These are phyloP conservation scores for Eragrostis tef DNA, from an alignment of 202 grass and related monocot species.

Conservation along the genomic window DNA sequence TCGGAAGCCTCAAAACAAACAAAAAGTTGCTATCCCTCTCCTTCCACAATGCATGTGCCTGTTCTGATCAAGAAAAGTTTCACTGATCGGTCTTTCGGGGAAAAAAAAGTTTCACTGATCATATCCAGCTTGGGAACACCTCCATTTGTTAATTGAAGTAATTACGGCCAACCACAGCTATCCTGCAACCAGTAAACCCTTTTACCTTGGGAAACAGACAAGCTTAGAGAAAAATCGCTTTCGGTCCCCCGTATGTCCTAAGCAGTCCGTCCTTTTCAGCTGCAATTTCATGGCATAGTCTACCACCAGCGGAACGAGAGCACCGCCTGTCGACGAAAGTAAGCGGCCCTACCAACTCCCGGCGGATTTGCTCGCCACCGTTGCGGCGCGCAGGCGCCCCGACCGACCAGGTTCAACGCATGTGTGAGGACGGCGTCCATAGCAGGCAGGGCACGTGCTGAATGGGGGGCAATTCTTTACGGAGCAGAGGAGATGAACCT, in stretches of 20 bases:
- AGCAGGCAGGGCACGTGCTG: constrained; percentile 33
- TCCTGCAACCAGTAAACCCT: neutral
- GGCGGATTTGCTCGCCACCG: constrained; percentile 30
- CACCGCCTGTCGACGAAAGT: constrained; percentile 12
- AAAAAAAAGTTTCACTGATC: neutral
- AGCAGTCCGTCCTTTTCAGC: constrained; percentile 22
- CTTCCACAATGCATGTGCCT: neutral
- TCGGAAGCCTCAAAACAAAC: neutral
- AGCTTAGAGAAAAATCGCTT: constrained; percentile 1
- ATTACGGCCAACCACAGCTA: neutral
- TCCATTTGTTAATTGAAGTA: neutral
- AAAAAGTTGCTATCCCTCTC: neutral
- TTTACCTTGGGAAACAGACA: neutral
- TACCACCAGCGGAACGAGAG: constrained; percentile 8
- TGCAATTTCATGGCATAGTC: constrained; percentile 19
- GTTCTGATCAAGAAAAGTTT: neutral
- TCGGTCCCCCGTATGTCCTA: neutral
- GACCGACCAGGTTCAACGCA: constrained; percentile 32
- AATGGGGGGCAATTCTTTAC: neutral
- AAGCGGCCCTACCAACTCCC: constrained; percentile 40
- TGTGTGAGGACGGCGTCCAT: neutral
- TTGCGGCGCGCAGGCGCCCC: constrained; percentile 4
- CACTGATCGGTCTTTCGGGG: neutral
- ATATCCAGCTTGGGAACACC: neutral
- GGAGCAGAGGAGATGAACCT: constrained; percentile 8